phyloP scores from a whole-genome alignment of 2,329 filamentous ascomycete species.

The Colletotrichum sp. region DNA sequence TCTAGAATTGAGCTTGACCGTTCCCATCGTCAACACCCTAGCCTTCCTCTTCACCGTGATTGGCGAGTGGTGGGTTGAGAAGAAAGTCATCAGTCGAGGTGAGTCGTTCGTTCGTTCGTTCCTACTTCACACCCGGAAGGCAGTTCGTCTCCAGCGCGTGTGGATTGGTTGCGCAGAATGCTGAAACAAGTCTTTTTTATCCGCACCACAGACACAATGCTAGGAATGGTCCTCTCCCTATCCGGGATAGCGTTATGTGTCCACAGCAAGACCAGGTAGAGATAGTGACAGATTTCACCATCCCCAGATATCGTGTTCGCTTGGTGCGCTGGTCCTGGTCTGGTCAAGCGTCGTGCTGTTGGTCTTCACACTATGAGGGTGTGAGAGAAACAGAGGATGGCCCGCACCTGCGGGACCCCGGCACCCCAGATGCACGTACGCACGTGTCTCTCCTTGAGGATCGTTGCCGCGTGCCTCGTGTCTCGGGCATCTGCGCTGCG shows the following conservation, averaged over 20 bases:
- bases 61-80: conserved; percentile 93
- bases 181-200: neutral
- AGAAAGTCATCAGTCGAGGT: conserved; percentile 87
- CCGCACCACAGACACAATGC: conserved; percentile 70
- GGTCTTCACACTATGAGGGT: neutral
- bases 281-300: neutral
- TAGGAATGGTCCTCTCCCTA: conserved; percentile 81
- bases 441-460: neutral
- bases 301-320: neutral
- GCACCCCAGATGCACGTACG: neutral
- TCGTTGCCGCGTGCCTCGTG: neutral
- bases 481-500: neutral
- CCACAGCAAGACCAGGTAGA: conserved; percentile 56
- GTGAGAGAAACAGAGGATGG: neutral
- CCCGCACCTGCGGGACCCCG: neutral
- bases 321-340: neutral
- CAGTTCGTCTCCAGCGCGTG: neutral
- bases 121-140: neutral
- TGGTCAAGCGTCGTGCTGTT: neutral
- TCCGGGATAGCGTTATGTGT: conserved; percentile 86
- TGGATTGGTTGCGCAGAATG: neutral
- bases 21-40: conserved; percentile 92
- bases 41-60: conserved; percentile 96
- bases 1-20: conserved; percentile 86
- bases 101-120: conserved; percentile 32